Evolutionary conservation across 2,329 filamentous ascomycete species (phyloP).

Genomic region (Trichoderma pleuroti): DNA sequence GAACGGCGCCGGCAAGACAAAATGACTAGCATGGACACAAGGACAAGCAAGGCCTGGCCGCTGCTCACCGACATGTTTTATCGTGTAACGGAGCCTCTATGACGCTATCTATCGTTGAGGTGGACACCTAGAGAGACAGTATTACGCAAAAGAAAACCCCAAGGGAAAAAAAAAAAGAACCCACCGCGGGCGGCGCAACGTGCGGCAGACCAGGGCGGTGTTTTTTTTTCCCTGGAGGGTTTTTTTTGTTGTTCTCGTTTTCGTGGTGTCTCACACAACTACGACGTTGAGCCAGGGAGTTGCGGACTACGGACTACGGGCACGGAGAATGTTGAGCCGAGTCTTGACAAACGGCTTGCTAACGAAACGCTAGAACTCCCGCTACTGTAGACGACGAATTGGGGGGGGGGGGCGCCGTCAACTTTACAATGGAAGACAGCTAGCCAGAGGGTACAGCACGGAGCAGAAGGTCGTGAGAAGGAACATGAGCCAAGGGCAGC

Average conservation of each 20-base stretch:
- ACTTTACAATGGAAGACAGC: neutral
- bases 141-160: slow-evolving; percentile 14
- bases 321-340: slow-evolving; percentile 5
- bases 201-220: slow-evolving; percentile 1
- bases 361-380: slow-evolving; percentile 2
- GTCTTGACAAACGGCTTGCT: neutral
- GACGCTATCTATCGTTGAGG: neutral
- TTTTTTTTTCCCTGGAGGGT: neutral
- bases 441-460: neutral
- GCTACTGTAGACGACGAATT: neutral
- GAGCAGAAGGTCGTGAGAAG: neutral
- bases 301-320: neutral
- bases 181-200: neutral
- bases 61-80: slow-evolving; percentile 15
- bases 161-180: neutral
- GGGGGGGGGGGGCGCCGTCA: neutral
- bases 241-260: neutral
- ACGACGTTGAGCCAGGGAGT: neutral
- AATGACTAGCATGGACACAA: slow-evolving; percentile 9
- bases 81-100: neutral
- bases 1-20: slow-evolving; percentile 14
- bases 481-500: neutral
- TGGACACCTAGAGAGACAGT: neutral
- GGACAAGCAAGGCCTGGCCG: neutral
- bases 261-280: slow-evolving; percentile 17